Conservation (phyloP, 2,329 filamentous ascomycete genomes). For the Colletotrichum salicis region DNA sequence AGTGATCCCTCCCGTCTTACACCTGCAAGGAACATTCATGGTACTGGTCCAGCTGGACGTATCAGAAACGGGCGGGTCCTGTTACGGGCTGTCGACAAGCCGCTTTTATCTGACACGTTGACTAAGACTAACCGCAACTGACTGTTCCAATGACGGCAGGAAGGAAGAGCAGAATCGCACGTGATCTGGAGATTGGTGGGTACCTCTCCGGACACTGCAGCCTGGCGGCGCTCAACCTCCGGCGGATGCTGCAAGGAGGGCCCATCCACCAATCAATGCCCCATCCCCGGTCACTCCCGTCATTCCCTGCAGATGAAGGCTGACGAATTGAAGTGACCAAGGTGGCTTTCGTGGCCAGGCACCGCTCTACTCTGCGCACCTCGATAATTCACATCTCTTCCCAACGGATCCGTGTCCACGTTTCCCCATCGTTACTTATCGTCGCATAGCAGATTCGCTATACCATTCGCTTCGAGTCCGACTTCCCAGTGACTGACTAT, state of each 20-base stretch:
- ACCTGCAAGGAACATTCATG: not conserved
- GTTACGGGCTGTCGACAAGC: not conserved
- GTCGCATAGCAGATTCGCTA: not conserved
- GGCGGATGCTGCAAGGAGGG: constrained; percentile 20
- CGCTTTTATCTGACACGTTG: not conserved
- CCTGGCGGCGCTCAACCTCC: not conserved
- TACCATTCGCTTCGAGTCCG: not conserved
- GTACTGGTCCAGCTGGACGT: not conserved
- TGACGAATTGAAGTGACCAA: constrained; percentile 29
- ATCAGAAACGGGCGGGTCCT: not conserved
- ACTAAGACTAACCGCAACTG: not conserved
- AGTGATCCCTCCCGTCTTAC: constrained; percentile 15
- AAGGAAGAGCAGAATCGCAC: accelerated
- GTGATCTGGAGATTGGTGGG: not conserved
- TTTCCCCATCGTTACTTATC: not conserved
- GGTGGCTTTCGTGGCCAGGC: constrained; percentile 9
- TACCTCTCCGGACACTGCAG: constrained; percentile 2
- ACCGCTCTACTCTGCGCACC: not conserved
- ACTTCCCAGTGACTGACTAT: not conserved
- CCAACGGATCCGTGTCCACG: not conserved
- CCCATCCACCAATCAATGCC: constrained; percentile 31
- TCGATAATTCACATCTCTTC: not conserved
- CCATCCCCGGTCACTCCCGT: constrained; percentile 20
- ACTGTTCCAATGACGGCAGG: not conserved
- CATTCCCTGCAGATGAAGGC: constrained; percentile 30